phyloP scores from a whole-genome alignment of 2,329 filamentous ascomycete species.

The Sarocladiaceae sp. region DNA sequence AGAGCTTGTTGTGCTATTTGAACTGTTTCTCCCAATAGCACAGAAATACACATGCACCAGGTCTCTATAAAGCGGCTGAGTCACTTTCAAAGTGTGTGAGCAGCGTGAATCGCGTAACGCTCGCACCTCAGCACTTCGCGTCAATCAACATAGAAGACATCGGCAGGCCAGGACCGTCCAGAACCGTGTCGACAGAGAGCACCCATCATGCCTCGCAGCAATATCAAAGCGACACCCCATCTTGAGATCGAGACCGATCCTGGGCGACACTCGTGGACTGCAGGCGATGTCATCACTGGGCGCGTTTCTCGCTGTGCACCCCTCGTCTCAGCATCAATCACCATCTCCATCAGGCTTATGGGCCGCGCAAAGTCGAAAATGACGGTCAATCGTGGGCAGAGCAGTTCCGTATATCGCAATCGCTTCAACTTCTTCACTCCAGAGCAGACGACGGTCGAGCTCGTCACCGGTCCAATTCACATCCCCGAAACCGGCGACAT shows the following conservation, averaged over 20 bases:
- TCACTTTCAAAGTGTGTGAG: too few species aligned
- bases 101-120: too few species aligned
- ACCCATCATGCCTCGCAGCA: conserved; percentile 1
- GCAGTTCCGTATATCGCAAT: conserved; percentile 15
- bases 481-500: conserved; percentile 12
- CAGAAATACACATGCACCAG: too few species aligned
- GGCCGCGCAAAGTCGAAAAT: conserved; percentile 23
- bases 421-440: conserved; percentile 20
- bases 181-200: background rate
- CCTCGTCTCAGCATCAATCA: conserved; percentile 17
- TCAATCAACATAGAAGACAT: too few species aligned
- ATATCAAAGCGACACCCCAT: background rate
- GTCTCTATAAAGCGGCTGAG: too few species aligned
- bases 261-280: background rate
- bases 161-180: background rate
- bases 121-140: too few species aligned
- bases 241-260: conserved; percentile 4
- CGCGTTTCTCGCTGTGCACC: conserved; percentile 16
- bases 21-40: too few species aligned
- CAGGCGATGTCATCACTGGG: conserved; percentile 23
- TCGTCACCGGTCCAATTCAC: conserved; percentile 21
- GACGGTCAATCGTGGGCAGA: conserved; percentile 10
- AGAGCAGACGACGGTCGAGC: conserved; percentile 10
- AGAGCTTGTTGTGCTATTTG: too few species aligned
- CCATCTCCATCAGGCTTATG: conserved; percentile 16